These are phyloP conservation scores for Micromonas commoda DNA, from an alignment of 139 green algal genomes.

Conservation along the genomic window DNA sequence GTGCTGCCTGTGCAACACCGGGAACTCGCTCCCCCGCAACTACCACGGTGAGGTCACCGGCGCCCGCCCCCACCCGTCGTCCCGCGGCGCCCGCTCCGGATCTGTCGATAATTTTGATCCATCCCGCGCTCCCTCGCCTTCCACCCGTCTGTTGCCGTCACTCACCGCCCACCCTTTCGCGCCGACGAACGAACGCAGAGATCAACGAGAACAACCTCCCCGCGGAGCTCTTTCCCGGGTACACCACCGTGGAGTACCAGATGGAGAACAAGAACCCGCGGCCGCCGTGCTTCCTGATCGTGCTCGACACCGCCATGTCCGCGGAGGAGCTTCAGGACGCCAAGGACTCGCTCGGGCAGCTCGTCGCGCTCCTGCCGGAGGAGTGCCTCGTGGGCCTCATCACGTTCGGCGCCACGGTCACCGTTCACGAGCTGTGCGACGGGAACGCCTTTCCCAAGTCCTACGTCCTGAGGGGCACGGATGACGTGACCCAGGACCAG, in stretches of 20 bases:
- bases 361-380: conserved; percentile 43
- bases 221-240: conserved; percentile 92
- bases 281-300: conserved; percentile 86
- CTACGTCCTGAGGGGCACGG: conserved; percentile 88
- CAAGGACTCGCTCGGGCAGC: conserved; percentile 43
- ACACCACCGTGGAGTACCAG: conserved; percentile 94
- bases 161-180: no score
- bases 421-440: conserved; percentile 91
- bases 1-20: conserved; percentile 41
- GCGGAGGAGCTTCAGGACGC: conserved; percentile 84
- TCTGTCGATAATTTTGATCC: neutral
- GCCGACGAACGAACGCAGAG: conserved; percentile 79
- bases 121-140: neutral
- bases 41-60: no score
- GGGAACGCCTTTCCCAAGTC: conserved; percentile 70
- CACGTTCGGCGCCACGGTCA: conserved; percentile 90
- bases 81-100: no score
- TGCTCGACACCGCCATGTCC: conserved; percentile 85
- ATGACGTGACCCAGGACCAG: conserved; percentile 49
- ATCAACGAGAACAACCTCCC: conserved; percentile 78
- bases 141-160: neutral
- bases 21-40: conserved; percentile 43
- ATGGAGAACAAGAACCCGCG: conserved; percentile 44
- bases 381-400: conserved; percentile 73
- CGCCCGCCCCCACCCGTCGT: no score